These are phyloP conservation scores for Thuja plicata DNA, from an alignment of 83 land plant species.

Conservation along the genomic window DNA sequence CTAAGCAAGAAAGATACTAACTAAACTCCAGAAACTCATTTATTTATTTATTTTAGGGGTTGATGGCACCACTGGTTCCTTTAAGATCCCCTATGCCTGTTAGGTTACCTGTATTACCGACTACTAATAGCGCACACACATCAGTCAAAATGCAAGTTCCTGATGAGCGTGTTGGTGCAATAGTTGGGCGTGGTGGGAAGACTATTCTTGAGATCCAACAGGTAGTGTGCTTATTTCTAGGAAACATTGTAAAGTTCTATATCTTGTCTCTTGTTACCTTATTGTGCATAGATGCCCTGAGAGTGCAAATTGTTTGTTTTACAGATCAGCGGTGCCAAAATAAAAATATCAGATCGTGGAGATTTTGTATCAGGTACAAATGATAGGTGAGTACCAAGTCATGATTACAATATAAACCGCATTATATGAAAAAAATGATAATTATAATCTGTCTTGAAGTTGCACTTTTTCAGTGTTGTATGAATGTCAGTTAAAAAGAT, in stretches of 20 bases:
- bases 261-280: neutral
- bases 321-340: constrained; percentile 87
- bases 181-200: constrained; percentile 91
- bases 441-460: neutral
- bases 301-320: neutral
- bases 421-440: neutral
- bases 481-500: neutral
- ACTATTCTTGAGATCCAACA: constrained; percentile 81
- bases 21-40: neutral
- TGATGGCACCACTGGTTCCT: constrained; percentile 28
- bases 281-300: neutral
- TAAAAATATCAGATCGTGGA: constrained; percentile 91
- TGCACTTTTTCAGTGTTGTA: neutral
- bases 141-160: constrained; percentile 68
- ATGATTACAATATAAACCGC: neutral
- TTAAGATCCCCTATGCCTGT: constrained; percentile 23
- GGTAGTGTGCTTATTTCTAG: constrained; percentile 26
- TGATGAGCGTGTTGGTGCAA: constrained; percentile 86
- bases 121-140: constrained; percentile 18
- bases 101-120: constrained; percentile 16
- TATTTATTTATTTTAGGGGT: constrained; percentile 22
- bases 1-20: neutral
- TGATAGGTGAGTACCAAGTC: constrained; percentile 47
- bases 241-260: neutral
- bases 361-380: constrained; percentile 90